Evolutionary conservation across 805 yeast genomes (phyloP), one percentile per base, ranked within the genome.

Genomic region (Blastobotrys muscicola): DNA sequence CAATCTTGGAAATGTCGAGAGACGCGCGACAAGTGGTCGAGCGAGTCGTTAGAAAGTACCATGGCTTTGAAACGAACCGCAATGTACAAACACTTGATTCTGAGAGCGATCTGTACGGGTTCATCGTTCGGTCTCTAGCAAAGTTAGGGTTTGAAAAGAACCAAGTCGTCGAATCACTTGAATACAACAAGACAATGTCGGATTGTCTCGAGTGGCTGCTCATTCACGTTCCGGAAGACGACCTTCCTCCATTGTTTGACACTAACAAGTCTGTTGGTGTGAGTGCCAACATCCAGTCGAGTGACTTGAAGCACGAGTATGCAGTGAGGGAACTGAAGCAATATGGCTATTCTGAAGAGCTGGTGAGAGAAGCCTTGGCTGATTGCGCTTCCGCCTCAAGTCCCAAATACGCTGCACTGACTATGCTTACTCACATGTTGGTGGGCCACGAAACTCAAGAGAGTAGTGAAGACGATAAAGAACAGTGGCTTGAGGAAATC

Each of bases 191-290:
- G 3, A 53, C 71, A 1, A 69, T 76, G 44, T 68, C 72, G 1
- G 76, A 72, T 16, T 70, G 81, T 0, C 60, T 83, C 36, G 85
- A 80, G 48, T 83, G 92, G 90, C 70, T 90, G 13, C 63, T 90
- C 8, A 80, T 89, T 51, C 92, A 90, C 55, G 75, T 90, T 2
- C 97, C 97, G 0, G 97, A 92, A 50, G 97, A 89, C 57, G 98
- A 90, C 55, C 66, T 90, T 29, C 98, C 98, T 2, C 45, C 50
- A 14, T 42, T 51, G 31, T 68, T 67, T 41, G 42, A 55, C 39
- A 55, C 55, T 3, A 62, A 62, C 11, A 50, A 60, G 10, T 48
- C 55, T 38, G 48, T 57, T 1, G 64, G 64, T 3, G 52, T 54
- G 15, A 50, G 60, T 2, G 58, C 65, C 1, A 55, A 60, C 5